phyloP scores from a whole-genome alignment of 345 rosid species.

The Theobroma cacao region DNA sequence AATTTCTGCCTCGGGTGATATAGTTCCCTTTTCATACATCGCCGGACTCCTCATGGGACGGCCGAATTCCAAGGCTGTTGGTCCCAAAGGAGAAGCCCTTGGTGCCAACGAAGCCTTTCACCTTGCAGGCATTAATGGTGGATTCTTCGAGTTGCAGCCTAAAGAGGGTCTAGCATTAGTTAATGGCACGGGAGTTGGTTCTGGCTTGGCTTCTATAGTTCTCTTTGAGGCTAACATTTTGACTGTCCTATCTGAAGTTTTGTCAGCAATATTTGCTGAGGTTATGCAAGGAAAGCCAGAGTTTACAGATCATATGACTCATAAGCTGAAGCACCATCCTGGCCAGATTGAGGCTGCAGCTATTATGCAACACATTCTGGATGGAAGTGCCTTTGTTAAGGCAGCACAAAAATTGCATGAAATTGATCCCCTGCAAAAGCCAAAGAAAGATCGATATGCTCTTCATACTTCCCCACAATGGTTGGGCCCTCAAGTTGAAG shows the following conservation, averaged over 20 bases:
- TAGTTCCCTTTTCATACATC: slow-evolving; percentile 33
- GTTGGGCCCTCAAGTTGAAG: slow-evolving; percentile 64
- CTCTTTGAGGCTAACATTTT: slow-evolving; percentile 53
- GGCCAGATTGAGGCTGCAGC: slow-evolving; percentile 72
- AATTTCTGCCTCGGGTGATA: slow-evolving; percentile 32
- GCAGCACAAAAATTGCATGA: slow-evolving; percentile 48
- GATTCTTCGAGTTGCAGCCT: slow-evolving; percentile 43
- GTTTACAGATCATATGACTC: slow-evolving; percentile 63
- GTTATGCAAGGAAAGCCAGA: slow-evolving; percentile 61
- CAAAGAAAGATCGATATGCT: slow-evolving; percentile 58
- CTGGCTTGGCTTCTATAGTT: slow-evolving; percentile 48
- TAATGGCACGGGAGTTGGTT: slow-evolving; percentile 47
- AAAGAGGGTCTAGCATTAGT: slow-evolving; percentile 49
- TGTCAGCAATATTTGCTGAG: slow-evolving; percentile 56
- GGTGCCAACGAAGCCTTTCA: slow-evolving; percentile 29
- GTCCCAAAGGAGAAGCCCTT: slow-evolving; percentile 26
- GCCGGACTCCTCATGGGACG: slow-evolving; percentile 37
- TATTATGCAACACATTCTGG: slow-evolving; percentile 58
- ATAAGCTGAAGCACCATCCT: slow-evolving; percentile 64
- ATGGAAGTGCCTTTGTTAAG: slow-evolving; percentile 53
- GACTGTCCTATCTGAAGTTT: slow-evolving; percentile 43
- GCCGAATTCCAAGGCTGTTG: slow-evolving; percentile 21
- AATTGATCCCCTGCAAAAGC: slow-evolving; percentile 54
- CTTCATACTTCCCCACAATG: slow-evolving; percentile 60
- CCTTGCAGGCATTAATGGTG: slow-evolving; percentile 26